Evolutionary conservation across 2,329 filamentous ascomycete species (phyloP).

Genomic region (Lomentospora prolificans): DNA sequence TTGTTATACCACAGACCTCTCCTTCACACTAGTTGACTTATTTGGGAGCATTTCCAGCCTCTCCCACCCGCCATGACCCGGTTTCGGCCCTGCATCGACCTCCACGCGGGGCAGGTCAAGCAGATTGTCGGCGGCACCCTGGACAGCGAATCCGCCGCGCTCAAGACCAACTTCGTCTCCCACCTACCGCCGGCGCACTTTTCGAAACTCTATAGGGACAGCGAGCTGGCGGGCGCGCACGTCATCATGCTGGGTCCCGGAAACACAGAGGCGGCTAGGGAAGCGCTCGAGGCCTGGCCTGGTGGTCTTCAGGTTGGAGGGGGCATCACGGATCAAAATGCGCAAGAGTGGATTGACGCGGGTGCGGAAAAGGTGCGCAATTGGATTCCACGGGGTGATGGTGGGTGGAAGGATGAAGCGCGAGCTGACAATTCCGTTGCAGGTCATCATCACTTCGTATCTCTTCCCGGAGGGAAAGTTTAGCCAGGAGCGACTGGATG

Average conservation of each 20-base stretch:
- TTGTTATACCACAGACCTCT: too few species aligned
- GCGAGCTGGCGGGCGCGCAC: slow-evolving; percentile 69
- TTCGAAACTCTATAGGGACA: slow-evolving; percentile 68
- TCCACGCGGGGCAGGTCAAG: slow-evolving; percentile 95
- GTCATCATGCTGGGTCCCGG: slow-evolving; percentile 93
- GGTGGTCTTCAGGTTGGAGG: slow-evolving; percentile 79
- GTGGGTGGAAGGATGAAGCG: too few species aligned
- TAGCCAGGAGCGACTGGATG: slow-evolving; percentile 64
- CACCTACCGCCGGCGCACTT: slow-evolving; percentile 73
- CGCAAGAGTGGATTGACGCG: slow-evolving; percentile 71
- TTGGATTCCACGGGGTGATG: too few species aligned
- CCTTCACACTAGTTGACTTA: too few species aligned
- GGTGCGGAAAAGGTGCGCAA: slow-evolving; percentile 76
- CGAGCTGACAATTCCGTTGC: slow-evolving; percentile 18
- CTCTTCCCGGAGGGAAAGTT: slow-evolving; percentile 82
- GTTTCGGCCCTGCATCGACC: slow-evolving; percentile 93
- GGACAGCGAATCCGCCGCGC: slow-evolving; percentile 50
- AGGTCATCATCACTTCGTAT: slow-evolving; percentile 96
- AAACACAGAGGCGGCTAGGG: slow-evolving; percentile 69
- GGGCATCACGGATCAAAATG: slow-evolving; percentile 83
- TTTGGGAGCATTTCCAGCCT: too few species aligned
- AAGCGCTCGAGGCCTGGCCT: slow-evolving; percentile 72
- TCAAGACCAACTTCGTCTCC: slow-evolving; percentile 91
- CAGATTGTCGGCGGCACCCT: slow-evolving; percentile 96
- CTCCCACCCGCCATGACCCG: slow-evolving; percentile 58